These are phyloP conservation scores for Aspergillus taichungensis DNA, from an alignment of 495 filamentous ascomycete species.

Conservation along the genomic window DNA sequence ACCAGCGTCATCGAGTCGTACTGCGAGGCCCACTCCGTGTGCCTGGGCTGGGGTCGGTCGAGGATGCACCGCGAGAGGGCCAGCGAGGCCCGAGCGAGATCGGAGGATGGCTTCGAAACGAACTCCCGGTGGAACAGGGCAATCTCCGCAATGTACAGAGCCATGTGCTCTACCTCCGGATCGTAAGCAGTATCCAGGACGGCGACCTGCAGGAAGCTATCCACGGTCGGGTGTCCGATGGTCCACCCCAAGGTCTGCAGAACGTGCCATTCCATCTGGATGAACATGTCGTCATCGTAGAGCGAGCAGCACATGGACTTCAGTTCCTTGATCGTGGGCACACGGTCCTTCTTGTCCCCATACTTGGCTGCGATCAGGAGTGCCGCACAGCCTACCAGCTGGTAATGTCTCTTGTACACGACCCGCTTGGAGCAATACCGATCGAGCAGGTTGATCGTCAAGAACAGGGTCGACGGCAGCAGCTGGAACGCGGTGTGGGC, in stretches of 20 bases:
- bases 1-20: constrained; percentile 76
- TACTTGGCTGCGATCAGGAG: constrained; percentile 98
- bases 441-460: constrained; percentile 94
- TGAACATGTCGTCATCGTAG: constrained; percentile 99
- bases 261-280: constrained; percentile 99
- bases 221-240: constrained; percentile 90
- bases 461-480: constrained; percentile 86
- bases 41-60: constrained; percentile 62
- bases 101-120: constrained; percentile 78
- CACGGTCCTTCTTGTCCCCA: constrained; percentile 94
- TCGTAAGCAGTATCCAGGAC: constrained; percentile 59
- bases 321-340: constrained; percentile 89
- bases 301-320: constrained; percentile 98
- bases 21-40: constrained; percentile 68
- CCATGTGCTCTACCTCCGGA: constrained; percentile 86
- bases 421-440: constrained; percentile 95
- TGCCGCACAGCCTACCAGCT: constrained; percentile 92
- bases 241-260: constrained; percentile 95
- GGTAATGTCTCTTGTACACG: constrained; percentile 99
- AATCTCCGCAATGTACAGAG: constrained; percentile 87
- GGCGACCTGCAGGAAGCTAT: constrained; percentile 76
- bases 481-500: constrained; percentile 92
- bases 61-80: constrained; percentile 83
- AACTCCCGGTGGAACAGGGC: constrained; percentile 94
- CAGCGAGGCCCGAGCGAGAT: constrained; percentile 80